These are phyloP conservation scores for Cytospora schulzeri DNA, from an alignment of 2,329 filamentous ascomycete genomes.

Conservation along the genomic window DNA sequence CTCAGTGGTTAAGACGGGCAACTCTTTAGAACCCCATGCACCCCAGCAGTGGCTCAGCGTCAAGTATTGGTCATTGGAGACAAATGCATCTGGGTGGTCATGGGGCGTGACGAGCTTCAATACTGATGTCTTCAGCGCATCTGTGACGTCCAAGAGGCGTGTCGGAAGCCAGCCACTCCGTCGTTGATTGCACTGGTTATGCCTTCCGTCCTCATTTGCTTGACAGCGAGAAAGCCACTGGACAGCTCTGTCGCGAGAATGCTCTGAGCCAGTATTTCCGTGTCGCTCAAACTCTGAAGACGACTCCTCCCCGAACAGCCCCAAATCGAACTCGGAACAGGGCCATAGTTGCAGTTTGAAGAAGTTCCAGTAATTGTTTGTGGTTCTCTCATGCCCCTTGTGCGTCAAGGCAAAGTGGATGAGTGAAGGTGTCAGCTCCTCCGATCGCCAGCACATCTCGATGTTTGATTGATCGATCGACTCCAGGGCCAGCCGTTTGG, in stretches of 20 bases:
- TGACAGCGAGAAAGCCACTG: slow-evolving; percentile 21
- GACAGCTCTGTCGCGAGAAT: slow-evolving; percentile 13
- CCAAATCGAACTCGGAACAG: slow-evolving; percentile 6
- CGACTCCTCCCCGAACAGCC: not conserved
- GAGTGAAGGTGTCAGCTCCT: not conserved
- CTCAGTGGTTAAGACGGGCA: not conserved
- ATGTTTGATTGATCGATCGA: slow-evolving; percentile 18
- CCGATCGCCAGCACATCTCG: slow-evolving; percentile 26
- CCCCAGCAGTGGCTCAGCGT: slow-evolving; percentile 21
- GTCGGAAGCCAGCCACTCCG: slow-evolving; percentile 1
- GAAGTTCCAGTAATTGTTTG: slow-evolving; percentile 26
- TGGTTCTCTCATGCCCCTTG: slow-evolving; percentile 13
- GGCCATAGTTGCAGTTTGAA: slow-evolving; percentile 22
- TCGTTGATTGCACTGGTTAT: slow-evolving; percentile 11
- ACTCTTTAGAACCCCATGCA: not conserved
- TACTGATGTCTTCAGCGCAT: not conserved
- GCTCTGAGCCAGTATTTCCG: slow-evolving; percentile 11
- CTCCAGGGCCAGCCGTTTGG: slow-evolving; percentile 14
- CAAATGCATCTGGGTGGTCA: not conserved
- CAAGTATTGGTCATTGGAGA: slow-evolving; percentile 8
- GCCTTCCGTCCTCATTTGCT: slow-evolving; percentile 22
- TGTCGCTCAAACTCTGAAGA: slow-evolving; percentile 5
- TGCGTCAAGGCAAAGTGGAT: slow-evolving; percentile 23
- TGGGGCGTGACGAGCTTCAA: not conserved
- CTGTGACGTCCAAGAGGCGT: not conserved